Conservation (phyloP, 2,329 filamentous ascomycete genomes). For the Calonectria honghensis region DNA sequence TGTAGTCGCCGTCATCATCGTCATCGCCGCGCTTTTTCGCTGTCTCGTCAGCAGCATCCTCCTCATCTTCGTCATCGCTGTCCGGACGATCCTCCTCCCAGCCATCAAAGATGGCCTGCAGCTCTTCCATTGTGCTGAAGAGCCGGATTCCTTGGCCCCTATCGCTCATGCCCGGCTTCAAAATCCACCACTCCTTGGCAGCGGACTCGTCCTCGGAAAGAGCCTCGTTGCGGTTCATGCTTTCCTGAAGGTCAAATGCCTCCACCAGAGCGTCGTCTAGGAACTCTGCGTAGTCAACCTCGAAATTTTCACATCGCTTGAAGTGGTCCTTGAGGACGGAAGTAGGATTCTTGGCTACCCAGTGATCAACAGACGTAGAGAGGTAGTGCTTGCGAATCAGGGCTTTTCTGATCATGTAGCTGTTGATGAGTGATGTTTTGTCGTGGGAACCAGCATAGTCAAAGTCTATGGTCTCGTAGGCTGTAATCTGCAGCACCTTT, state of each 20-base stretch:
- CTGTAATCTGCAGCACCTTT: conserved; percentile 84
- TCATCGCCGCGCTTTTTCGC: conserved; percentile 50
- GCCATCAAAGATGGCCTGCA: conserved; percentile 91
- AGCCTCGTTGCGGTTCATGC: conserved; percentile 79
- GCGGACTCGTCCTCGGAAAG: conserved; percentile 46
- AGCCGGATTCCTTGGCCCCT: conserved; percentile 93
- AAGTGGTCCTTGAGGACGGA: conserved; percentile 82
- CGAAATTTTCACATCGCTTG: conserved; percentile 88
- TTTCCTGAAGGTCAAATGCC: conserved; percentile 89
- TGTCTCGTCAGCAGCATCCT: conserved; percentile 54
- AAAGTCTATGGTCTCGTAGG: conserved; percentile 93
- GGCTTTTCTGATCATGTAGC: conserved; percentile 96
- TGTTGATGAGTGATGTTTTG: conserved; percentile 82
- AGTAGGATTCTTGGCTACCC: conserved; percentile 87
- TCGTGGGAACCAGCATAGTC: conserved; percentile 80
- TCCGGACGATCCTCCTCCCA: conserved; percentile 86
- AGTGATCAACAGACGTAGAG: conserved; percentile 87
- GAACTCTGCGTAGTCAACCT: conserved; percentile 97
- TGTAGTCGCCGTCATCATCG: conserved; percentile 68
- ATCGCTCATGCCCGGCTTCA: conserved; percentile 99
- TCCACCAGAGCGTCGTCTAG: conserved; percentile 94
- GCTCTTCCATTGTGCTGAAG: conserved; percentile 88
- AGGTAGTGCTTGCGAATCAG: conserved; percentile 98
- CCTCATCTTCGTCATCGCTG: conserved; percentile 76
- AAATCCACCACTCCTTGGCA: conserved; percentile 92